Evolutionary conservation across 2,329 filamentous ascomycete genomes (phyloP).

Genomic region (Epichloe baconii): DNA sequence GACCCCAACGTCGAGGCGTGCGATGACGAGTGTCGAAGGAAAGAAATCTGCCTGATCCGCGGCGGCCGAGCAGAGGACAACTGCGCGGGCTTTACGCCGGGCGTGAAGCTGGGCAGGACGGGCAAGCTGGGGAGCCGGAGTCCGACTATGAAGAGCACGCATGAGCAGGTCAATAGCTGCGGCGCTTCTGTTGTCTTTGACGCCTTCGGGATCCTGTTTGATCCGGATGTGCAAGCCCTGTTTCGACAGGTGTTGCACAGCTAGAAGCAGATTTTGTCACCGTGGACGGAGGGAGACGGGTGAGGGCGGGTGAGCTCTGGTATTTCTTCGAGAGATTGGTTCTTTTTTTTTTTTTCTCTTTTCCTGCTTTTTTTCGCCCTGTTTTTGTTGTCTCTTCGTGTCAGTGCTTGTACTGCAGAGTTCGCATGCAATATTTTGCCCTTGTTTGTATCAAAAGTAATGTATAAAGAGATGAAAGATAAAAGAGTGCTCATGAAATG

Average conservation of each 20-base stretch:
- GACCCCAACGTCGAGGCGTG: constrained; percentile 29
- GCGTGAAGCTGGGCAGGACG: background rate
- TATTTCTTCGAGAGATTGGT: too few relatives aligned
- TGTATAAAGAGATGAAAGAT: too few relatives aligned
- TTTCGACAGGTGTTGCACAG: background rate
- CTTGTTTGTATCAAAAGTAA: too few relatives aligned
- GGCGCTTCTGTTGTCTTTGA: background rate
- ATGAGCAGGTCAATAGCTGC: background rate
- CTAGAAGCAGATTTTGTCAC: too few relatives aligned
- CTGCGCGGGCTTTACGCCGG: constrained; percentile 20
- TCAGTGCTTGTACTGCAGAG: too few relatives aligned
- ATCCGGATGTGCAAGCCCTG: background rate
- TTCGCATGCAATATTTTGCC: too few relatives aligned
- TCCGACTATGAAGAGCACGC: background rate
- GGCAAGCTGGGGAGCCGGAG: background rate
- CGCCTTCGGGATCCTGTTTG: background rate
- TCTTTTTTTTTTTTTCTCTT: too few relatives aligned
- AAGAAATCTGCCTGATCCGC: constrained; percentile 38
- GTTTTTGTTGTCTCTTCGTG: too few relatives aligned
- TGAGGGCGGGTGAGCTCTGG: too few relatives aligned
- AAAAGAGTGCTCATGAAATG: too few relatives aligned
- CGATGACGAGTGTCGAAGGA: constrained; percentile 24
- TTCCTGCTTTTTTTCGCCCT: too few relatives aligned
- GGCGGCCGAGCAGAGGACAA: constrained; percentile 38
- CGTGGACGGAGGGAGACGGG: too few relatives aligned